Conservation (phyloP, 306 rosid genomes). For the cucumber (Cucumis sativus) region DNA sequence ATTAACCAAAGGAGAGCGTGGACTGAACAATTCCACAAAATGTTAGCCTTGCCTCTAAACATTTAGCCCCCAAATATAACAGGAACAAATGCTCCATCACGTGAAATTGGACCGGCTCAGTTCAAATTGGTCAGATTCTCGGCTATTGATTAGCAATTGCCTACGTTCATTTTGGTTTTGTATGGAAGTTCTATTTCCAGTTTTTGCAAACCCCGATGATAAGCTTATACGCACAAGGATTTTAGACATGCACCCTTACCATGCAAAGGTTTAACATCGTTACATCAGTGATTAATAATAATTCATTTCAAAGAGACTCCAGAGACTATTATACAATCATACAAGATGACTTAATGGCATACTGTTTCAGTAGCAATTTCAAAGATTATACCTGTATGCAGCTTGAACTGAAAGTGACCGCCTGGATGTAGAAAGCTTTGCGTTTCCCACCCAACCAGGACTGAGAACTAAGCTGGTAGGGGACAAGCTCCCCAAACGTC, state of each 20-base stretch:
- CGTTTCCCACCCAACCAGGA: slow-evolving; percentile 19
- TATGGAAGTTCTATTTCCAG: neutral
- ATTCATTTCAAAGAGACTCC: neutral
- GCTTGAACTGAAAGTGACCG: slow-evolving; percentile 56
- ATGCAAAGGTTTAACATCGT: neutral
- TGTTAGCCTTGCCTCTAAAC: neutral
- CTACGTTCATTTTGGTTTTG: neutral
- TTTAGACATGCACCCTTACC: neutral
- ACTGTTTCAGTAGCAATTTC: neutral
- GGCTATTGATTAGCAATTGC: neutral
- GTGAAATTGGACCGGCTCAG: neutral
- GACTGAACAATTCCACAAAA: neutral
- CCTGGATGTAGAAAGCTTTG: slow-evolving; percentile 30
- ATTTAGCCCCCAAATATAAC: neutral
- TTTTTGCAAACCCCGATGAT: neutral
- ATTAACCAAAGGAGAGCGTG: neutral
- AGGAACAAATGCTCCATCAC: neutral
- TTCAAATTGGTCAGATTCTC: neutral
- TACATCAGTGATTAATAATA: neutral
- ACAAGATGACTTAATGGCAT: neutral
- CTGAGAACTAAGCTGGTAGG: slow-evolving; percentile 25
- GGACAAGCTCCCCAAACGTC: slow-evolving; percentile 22
- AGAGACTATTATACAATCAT: neutral
- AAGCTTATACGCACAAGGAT: neutral
- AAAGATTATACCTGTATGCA: slow-evolving; percentile 45